Base-by-base conservation (phyloP, 495 filamentous ascomycete species). In the Penicillium canariense region DNA sequence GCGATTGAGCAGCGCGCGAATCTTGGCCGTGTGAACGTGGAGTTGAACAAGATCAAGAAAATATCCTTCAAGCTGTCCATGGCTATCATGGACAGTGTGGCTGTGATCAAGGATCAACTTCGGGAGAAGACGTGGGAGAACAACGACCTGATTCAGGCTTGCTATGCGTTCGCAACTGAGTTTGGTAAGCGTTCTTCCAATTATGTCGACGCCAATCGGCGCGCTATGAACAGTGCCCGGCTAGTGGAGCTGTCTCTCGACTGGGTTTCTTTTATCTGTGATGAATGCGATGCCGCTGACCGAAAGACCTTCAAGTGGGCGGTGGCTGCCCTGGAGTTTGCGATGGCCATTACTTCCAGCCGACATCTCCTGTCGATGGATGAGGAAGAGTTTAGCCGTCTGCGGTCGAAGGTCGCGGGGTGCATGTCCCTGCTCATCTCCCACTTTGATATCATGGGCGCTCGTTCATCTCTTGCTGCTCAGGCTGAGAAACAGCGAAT, bases 361-460 rank as follows among this genome's bases (percentile, higher is more conserved):
- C 86, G 88, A 54, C 91, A 96, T 61, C 92, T 98, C 38, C 73
- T 98, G 6, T 87, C 84, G 5, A 87, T 98, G 50, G 88, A 86
- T 22, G 90, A 95, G 48, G 81, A 85, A 22, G 91, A 97, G 62
- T 98, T 96, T 66, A 81, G 84, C 30, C 80, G 76, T 52, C 68
- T 98, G 51, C 81, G 92, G 39, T 79, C 84, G 17, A 97, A 97
- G 69, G 94, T 97, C 15, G 90, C 91, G 31, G 94, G 93, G 2
- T 98, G 94, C 66, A 98, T 98, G 95, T 91, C 91, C 11, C 81
- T 98, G 27, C 81, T 98, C 23, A 97, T 98, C 56, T 96, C 91
- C 6, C 94, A 98, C 67, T 97, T 98, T 60, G 94, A 98, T 74
- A 97, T 98, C 66, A 95, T 98, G 88, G 94, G 95, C 40, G 94